phyloP scores from a whole-genome alignment of 1,139 yeast species.

The Suhomyces bribrorum region DNA sequence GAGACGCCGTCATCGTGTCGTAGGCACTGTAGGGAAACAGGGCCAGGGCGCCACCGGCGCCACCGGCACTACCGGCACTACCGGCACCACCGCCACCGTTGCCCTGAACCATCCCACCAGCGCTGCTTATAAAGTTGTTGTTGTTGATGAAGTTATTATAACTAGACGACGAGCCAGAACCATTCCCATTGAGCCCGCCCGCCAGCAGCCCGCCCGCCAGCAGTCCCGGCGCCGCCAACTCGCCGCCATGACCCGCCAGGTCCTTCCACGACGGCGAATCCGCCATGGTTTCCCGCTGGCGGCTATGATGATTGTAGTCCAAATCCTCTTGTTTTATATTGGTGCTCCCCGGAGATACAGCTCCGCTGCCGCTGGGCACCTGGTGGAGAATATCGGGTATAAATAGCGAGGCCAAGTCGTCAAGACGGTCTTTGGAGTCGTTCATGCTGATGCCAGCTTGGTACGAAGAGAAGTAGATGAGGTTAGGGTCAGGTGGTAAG shows the following conservation, averaged over 20 bases:
- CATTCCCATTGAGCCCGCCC: not conserved
- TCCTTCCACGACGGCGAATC: slow-evolving; percentile 9
- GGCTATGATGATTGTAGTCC: slow-evolving; percentile 14
- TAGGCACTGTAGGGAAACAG: too few species aligned
- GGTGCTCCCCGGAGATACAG: slow-evolving; percentile 8
- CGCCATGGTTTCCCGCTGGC: slow-evolving; percentile 7
- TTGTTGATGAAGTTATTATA: slow-evolving; percentile 19
- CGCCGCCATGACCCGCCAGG: not conserved
- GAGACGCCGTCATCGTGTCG: slow-evolving; percentile 4
- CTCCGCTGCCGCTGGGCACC: slow-evolving; percentile 11
- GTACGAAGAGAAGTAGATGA: too few species aligned
- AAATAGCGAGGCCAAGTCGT: slow-evolving; percentile 46
- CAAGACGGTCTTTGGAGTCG: slow-evolving; percentile 30
- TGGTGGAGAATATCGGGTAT: slow-evolving; percentile 45
- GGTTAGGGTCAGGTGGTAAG: too few species aligned
- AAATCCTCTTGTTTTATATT: slow-evolving; percentile 25
- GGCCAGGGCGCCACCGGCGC: slow-evolving; percentile 1
- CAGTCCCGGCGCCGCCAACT: not conserved
- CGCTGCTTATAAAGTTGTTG: slow-evolving; percentile 16
- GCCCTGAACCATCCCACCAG: slow-evolving; percentile 3
- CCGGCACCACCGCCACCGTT: slow-evolving; percentile 1
- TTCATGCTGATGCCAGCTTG: too few species aligned
- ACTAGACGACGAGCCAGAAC: slow-evolving; percentile 5
- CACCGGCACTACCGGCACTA: not conserved
- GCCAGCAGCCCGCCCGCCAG: too few species aligned